These are phyloP conservation scores for Blastobotrys indianensis DNA, from an alignment of 1,139 yeast species.

Conservation along the genomic window DNA sequence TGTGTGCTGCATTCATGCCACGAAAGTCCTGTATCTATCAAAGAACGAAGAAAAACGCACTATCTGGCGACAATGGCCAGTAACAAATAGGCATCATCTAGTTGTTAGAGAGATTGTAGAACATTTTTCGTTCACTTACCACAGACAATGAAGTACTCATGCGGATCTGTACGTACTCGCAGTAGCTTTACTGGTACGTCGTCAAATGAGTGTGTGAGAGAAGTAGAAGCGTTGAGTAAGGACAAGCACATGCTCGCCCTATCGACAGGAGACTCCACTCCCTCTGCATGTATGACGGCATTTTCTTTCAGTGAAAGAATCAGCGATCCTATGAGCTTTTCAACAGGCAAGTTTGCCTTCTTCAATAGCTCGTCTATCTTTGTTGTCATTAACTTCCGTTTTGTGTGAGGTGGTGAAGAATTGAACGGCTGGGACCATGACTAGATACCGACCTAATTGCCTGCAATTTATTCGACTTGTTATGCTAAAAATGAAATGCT, in stretches of 20 bases:
- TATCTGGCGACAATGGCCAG: slow-evolving; percentile 7
- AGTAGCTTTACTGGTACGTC: slow-evolving; percentile 11
- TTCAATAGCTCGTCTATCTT: slow-evolving; percentile 9
- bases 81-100: slow-evolving; percentile 10
- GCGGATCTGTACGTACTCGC: slow-evolving; percentile 12
- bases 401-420: neutral
- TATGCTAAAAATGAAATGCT: no score
- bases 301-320: slow-evolving; percentile 11
- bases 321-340: slow-evolving; percentile 10
- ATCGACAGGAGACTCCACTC: slow-evolving; percentile 9
- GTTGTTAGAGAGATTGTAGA: neutral
- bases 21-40: no score
- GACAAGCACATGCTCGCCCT: slow-evolving; percentile 11
- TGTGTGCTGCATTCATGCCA: no score
- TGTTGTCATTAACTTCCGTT: neutral
- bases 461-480: no score
- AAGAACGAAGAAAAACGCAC: neutral
- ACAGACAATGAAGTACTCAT: slow-evolving; percentile 14
- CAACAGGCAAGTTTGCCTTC: slow-evolving; percentile 9
- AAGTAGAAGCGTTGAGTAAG: slow-evolving; percentile 10
- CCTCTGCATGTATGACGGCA: slow-evolving; percentile 10
- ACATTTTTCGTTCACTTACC: slow-evolving; percentile 3
- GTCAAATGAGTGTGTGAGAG: slow-evolving; percentile 8
- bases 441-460: no score
- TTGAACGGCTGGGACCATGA: neutral